Base-by-base conservation (phyloP, 139 green algal genomes). In the Tetraselmis striata region DNA sequence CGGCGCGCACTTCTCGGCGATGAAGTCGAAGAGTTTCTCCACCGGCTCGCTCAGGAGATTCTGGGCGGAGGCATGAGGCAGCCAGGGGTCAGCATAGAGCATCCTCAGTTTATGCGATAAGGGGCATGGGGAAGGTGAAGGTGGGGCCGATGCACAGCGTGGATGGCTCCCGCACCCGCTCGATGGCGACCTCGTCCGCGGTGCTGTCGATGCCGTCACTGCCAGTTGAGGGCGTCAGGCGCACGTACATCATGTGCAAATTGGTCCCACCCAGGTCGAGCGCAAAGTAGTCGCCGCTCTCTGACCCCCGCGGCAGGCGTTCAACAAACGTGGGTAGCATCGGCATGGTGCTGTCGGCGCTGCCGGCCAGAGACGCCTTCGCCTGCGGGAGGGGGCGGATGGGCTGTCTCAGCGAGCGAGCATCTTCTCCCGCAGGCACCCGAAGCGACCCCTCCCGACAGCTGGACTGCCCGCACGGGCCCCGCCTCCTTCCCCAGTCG, bases 191-290 rank as follows among this genome's bases (percentile, higher is more conserved):
- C 75, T 85, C 79, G 27, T 77, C 79, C 24, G 80, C 82, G 45
- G n/a, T 45, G 27, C 27, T 31, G 27, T 83, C 81, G 2, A 59
- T 77, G 22, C n/a, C 84, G 26, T 87, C 81, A 18, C 31, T 29
- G 29, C 24, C 29, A 18, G 30, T 87, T 77, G 2, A 45, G 30
- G 18, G 27, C 45, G 27, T 86, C 24, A 94, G 80, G 23, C 80
- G 79, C 0, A 92, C 85, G 77, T 93, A 87, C 28, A 94, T 83
- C 24, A 95, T 87, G 1, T 94, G 83, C 59, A 98, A 94, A 85
- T 98, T 98, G 32, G 94, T 98, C 80, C 95, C 95, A 0, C 95
- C 95, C 32, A 98, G 83, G 82, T 98, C 95, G 22, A 98, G 84
- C 5, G 91, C 94, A 82, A 90, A 97, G 82, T 86, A 95, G 23